Evolutionary conservation across 2,329 filamentous ascomycete genomes (phyloP), one percentile per base, ranked within the genome.

Genomic region (Paecilomyces sp.): DNA sequence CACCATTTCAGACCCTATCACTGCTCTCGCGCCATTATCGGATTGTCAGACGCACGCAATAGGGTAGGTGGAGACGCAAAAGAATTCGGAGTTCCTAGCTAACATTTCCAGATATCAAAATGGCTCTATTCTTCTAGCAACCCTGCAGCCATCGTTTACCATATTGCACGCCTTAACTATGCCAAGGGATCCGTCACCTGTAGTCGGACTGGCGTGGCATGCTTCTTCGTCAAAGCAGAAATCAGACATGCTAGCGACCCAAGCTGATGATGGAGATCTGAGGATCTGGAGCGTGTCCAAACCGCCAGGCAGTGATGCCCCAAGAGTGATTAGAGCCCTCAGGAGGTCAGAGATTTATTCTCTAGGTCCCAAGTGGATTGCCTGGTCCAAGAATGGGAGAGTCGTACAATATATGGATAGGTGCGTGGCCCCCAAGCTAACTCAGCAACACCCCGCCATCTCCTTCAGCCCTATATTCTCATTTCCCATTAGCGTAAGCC

Each of bases 261-360:
- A 97, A 75, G 94, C 91, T 3, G 84, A 89, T 57, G 92, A 97
- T 70, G 93, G 94, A 22, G 93, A 99, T 70, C 79, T 99, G 54
- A 85, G 92, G 66, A 92, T 99, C 22, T 99, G 94, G 94, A 99
- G 94, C 70, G 89, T 99, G 58, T 86, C 93, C 22, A 99, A 97
- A 75, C 84, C 61, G 80, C 88, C 72, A 82, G 87, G 72, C 75
- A 83, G 67, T 55, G 89, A 96, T 66, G 83, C 88, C 18, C 92
- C 92, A 36, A 93, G 92, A 69, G 89, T 97, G 7, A 95, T 97
- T 61, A 84, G 94, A 63, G 88, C 95, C 30, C 79, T 99, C 55
- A 93, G 91, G 73, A 84, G 90, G 67, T 87, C 87, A 7, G 92
- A 96, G 62, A 87, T 87, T 64, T 87, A 84, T 65, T 79, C 85